These are phyloP conservation scores for Oldenlandia corymbosa DNA, from an alignment of 257 asterid species.

Conservation along the genomic window DNA sequence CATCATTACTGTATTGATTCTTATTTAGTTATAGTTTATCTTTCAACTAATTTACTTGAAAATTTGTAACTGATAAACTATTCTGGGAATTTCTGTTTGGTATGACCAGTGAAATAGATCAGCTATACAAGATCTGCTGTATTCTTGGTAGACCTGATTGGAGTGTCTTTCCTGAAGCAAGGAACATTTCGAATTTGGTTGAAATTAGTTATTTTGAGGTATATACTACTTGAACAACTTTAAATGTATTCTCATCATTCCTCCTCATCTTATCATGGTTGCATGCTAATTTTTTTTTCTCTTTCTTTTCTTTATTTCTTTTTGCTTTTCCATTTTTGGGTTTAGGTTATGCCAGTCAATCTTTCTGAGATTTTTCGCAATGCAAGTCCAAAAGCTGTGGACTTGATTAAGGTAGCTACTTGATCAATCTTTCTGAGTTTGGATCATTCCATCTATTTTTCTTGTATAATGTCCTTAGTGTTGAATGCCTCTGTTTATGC, in stretches of 20 bases:
- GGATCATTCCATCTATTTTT: too few species aligned
- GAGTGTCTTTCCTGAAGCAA: conserved; percentile 70
- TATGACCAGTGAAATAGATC: conserved; percentile 80
- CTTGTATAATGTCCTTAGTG: not conserved
- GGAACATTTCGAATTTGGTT: conserved; percentile 53
- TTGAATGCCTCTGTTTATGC: conserved; percentile 17
- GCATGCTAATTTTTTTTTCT: conserved; percentile 3
- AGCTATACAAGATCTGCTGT: conserved; percentile 84
- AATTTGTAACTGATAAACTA: not conserved
- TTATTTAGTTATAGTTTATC: not conserved
- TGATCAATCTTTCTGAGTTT: not conserved
- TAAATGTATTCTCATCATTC: conserved; percentile 1
- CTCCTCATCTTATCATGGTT: not conserved
- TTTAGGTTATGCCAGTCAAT: conserved; percentile 55
- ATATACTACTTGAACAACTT: conserved; percentile 21
- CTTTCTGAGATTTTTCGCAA: conserved; percentile 64
- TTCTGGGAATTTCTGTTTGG: conserved; percentile 13
- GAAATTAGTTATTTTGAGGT: conserved; percentile 58
- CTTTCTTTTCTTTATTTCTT: conserved; percentile 13
- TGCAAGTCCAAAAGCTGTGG: conserved; percentile 83
- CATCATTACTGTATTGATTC: not conserved
- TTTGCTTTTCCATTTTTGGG: conserved; percentile 12
- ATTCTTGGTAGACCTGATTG: conserved; percentile 85
- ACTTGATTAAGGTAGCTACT: conserved; percentile 70
- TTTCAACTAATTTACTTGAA: not conserved